phyloP scores from a whole-genome alignment of 2,329 filamentous ascomycete genomes.

The Aspergillus fumigatiaffinis region DNA sequence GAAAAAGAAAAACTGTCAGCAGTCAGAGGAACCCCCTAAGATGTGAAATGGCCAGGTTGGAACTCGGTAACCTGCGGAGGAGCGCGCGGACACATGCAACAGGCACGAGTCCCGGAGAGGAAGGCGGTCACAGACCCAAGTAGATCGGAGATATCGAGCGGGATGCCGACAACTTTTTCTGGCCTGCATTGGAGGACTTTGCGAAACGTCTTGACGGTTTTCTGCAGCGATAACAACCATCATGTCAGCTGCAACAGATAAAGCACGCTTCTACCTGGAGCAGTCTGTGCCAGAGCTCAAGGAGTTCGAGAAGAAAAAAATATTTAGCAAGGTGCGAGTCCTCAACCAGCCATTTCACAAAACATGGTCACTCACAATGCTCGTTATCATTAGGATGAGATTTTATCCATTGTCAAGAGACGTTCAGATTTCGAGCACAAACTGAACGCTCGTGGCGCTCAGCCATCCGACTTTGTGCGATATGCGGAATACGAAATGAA shows the following conservation, averaged over 20 bases:
- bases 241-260: slow-evolving; percentile 85
- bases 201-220: background rate
- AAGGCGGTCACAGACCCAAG: slow-evolving; percentile 12
- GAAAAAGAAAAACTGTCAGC: slow-evolving; percentile 15
- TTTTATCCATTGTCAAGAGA: slow-evolving; percentile 81
- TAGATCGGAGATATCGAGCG: slow-evolving; percentile 22
- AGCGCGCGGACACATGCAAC: slow-evolving; percentile 1
- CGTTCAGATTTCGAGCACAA: slow-evolving; percentile 91
- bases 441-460: slow-evolving; percentile 75
- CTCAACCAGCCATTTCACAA: background rate
- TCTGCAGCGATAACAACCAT: slow-evolving; percentile 1
- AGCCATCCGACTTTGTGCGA: slow-evolving; percentile 72
- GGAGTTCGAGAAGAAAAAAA: slow-evolving; percentile 85
- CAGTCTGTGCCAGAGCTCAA: slow-evolving; percentile 87
- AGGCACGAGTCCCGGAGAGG: slow-evolving; percentile 15
- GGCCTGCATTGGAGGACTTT: background rate
- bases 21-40: slow-evolving; percentile 25
- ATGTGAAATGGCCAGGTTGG: slow-evolving; percentile 16
- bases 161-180: slow-evolving; percentile 33
- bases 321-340: slow-evolving; percentile 69
- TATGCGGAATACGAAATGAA: slow-evolving; percentile 73
- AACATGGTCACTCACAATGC: slow-evolving; percentile 8
- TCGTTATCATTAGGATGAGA: slow-evolving; percentile 65
- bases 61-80: slow-evolving; percentile 16
- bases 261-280: slow-evolving; percentile 92